Evolutionary conservation across 805 yeast species (phyloP), one percentile per base, ranked within the genome.

Genomic region (Huiozyma sinensis): DNA sequence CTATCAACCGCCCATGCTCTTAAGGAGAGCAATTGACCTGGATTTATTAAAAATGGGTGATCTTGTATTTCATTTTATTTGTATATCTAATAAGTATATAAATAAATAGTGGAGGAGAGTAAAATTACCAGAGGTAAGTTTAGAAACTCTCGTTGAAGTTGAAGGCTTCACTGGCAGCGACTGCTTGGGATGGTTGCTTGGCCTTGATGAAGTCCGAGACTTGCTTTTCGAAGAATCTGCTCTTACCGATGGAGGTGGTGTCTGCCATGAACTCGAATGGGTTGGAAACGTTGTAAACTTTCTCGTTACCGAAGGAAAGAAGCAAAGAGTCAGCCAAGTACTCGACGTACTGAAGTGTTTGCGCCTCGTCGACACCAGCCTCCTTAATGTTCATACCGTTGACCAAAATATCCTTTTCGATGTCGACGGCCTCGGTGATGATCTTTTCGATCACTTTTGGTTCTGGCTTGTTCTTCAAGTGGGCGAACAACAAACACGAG

Each of bases 221-320:
- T 70, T 96, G 83, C 78, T 90, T 90, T 75, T 90, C 97, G 63
- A 90, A 90, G 78, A 90, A 90, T 75, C 89, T 90, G 57, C 97
- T 88, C 77, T 90, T 90, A 69, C 97, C 97, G 47, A 96, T 92
- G 56, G 90, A 77, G 10, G 97, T 87, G 58, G 87, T 86, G 73
- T 87, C 87, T 73, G 90, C 98, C 97, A 90, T 90, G 64, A 89
- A 90, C 67, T 89, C 97, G 66, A 89, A 90, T 66, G 98, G 98
- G 66, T 90, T 90, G 49, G 83, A 68, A 45, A 73, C 89, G 60
- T 87, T 87, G 77, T 79, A 90, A 49, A 75, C 72, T 72, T 88
- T 87, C 68, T 82, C 75, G 75, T 85, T 84, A 54, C 97, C 97
- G 53, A 90, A 76, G 6, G 97, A 76, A 44, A 85, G 77, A 49